Conservation (phyloP, 495 filamentous ascomycete genomes). For the Bryoglossum gracile region DNA sequence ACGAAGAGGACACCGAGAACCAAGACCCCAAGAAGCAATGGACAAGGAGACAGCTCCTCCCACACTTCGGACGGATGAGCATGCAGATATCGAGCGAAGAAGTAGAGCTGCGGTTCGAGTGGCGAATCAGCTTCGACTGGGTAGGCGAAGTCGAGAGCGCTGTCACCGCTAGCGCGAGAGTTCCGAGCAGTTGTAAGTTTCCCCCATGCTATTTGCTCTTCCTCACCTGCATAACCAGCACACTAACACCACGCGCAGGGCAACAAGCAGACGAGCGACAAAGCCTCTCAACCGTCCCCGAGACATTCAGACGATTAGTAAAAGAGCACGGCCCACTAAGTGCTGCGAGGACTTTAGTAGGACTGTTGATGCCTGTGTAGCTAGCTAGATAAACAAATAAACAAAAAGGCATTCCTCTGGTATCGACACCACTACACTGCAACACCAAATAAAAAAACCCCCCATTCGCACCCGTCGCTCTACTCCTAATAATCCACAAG, state of each 20-base stretch:
- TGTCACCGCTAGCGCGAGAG: constrained; percentile 36
- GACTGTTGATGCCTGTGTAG: constrained; percentile 31
- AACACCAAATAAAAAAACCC: too few relatives aligned
- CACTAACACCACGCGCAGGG: constrained; percentile 35
- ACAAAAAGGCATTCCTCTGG: neutral
- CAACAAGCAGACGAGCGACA: constrained; percentile 40
- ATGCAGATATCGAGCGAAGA: constrained; percentile 30
- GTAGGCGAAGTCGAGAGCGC: constrained; percentile 52
- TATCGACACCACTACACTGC: too few relatives aligned
- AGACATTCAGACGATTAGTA: constrained; percentile 45
- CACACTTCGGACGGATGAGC: constrained; percentile 36
- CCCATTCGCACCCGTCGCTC: too few relatives aligned
- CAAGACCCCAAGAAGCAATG: constrained; percentile 11
- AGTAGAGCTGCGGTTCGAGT: constrained; percentile 38
- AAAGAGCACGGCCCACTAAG: constrained; percentile 41
- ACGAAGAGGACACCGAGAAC: constrained; percentile 14
- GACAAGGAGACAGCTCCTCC: constrained; percentile 22
- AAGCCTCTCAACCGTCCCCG: constrained; percentile 41
- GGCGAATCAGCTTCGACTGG: constrained; percentile 56
- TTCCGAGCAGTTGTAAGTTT: constrained; percentile 46
- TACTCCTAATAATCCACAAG: too few relatives aligned
- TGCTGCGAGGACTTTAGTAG: constrained; percentile 45
- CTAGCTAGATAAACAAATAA: constrained; percentile 1
- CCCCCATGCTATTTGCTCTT: neutral
- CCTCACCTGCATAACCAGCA: neutral